These are phyloP conservation scores for Sordariomycetes sp. DNA, from an alignment of 2,329 filamentous ascomycete species.

Conservation along the genomic window DNA sequence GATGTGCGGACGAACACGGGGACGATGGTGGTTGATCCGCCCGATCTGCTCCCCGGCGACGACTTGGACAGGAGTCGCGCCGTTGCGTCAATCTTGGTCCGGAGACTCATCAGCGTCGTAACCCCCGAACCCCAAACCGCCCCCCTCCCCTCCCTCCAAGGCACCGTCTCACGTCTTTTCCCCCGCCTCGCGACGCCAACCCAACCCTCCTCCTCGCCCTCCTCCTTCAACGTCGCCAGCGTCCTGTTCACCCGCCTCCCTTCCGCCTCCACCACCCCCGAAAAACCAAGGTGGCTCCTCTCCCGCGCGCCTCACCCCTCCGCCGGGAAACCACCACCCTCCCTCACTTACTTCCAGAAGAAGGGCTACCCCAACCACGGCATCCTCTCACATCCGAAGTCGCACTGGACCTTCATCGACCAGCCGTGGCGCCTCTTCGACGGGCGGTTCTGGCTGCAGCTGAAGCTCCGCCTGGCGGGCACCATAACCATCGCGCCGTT, in stretches of 20 bases:
- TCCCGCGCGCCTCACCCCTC: constrained; percentile 34
- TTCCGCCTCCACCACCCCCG: constrained; percentile 11
- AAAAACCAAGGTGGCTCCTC: constrained; percentile 26
- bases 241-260: constrained; percentile 25
- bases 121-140: constrained; percentile 35
- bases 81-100: constrained; percentile 34
- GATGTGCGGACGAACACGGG: constrained; percentile 37
- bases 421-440: constrained; percentile 37
- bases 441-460: constrained; percentile 50
- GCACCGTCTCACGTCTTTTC: constrained; percentile 35
- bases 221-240: constrained; percentile 28
- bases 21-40: constrained; percentile 34
- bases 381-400: not conserved
- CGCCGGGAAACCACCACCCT: constrained; percentile 22
- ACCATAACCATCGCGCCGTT: constrained; percentile 35
- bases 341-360: constrained; percentile 6
- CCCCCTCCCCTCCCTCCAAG: constrained; percentile 30
- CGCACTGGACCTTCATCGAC: constrained; percentile 12
- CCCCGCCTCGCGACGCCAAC: constrained; percentile 25
- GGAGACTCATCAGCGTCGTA: constrained; percentile 36
- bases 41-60: constrained; percentile 15
- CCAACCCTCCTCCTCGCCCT: constrained; percentile 13
- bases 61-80: not conserved
- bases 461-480: constrained; percentile 30
- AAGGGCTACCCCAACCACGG: not conserved